A percentile compares a stretch with the other conserved stretches of the same genome.
These are phyloP conservation scores for Agapanthus africanus DNA, from an alignment of 106 monocot species.

Conservation along the genomic window DNA sequence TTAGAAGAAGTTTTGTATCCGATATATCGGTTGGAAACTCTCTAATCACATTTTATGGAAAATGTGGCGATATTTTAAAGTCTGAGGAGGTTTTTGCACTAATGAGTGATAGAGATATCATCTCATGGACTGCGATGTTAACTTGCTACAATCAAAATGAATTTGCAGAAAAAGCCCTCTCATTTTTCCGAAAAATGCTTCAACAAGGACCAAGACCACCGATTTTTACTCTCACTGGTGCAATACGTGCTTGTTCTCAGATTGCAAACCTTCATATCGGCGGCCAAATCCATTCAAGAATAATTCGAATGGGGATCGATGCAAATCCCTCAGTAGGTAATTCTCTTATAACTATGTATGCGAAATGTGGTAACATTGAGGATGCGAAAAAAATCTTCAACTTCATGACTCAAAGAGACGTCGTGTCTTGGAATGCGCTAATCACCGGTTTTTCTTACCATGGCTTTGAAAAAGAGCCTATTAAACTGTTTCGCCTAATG, in stretches of 20 bases:
- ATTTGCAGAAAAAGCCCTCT: conserved; percentile 21
- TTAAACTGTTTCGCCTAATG: conserved; percentile 46
- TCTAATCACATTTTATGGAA: conserved; percentile 51
- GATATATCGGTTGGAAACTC: conserved; percentile 43
- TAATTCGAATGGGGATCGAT: conserved; percentile 29
- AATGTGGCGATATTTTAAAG: conserved; percentile 27
- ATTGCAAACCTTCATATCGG: conserved; percentile 25
- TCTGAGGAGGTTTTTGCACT: conserved; percentile 34
- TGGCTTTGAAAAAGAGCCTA: conserved; percentile 38
- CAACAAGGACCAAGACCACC: conserved; percentile 21
- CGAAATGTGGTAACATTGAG: conserved; percentile 49
- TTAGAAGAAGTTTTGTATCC: conserved; percentile 29
- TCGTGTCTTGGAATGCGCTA: conserved; percentile 57
- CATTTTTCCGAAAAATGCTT: conserved; percentile 35
- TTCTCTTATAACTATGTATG: conserved; percentile 70
- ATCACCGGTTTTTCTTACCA: conserved; percentile 49
- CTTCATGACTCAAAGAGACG: conserved; percentile 34
- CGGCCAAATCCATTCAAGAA: conserved; percentile 41
- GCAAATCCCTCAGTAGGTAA: conserved; percentile 35
- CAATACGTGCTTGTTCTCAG: conserved; percentile 37
- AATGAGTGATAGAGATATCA: conserved; percentile 31
- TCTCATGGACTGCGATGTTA: conserved; percentile 52
- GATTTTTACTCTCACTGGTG: conserved; percentile 22
- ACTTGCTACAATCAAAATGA: conserved; percentile 48
- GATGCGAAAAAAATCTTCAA: conserved; percentile 29